Base-by-base conservation (phyloP, 1,284 basidiomycete species). In the Leccinum pachyderme region DNA sequence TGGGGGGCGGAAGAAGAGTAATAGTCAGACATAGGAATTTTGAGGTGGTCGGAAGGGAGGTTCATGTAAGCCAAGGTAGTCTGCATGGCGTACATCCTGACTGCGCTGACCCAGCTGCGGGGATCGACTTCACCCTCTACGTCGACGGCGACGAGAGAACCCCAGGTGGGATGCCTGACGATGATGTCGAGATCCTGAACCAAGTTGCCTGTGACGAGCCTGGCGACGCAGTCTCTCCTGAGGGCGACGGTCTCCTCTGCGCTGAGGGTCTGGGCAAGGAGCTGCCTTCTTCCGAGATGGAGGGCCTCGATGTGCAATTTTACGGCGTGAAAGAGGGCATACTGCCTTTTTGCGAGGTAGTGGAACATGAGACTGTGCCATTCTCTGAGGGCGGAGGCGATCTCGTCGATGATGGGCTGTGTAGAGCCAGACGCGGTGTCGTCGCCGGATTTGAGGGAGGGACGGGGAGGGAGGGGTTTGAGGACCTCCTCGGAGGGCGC, bases 351-450 rank as follows among this genome's bases (percentile, higher is more conserved):
- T 4, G 88, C 86, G 27, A 99, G 87, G 72, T 98, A 95, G 53
- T 88, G 86, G 66, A 95, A 95, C 80, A 98, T 89, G 29, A 96
- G 81, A 28, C 84, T 83, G 67, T 95, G 90, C 94, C 95, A 98
- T 81, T 98, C 96, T 35, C 95, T 85, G 43, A 98, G 76, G 0
- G 96, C 95, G 22, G 94, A 96, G 0, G 96, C 92, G 63, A 99
- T 97, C 75, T 99, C 96, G 73, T 99, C 96, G 51, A 98, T 85
- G 65, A 98, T 87, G 1, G 95, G 96, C 68, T 97, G 95, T 11
- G 74, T 77, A 27, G 81, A 78, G 6, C 94, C 94, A 0, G 88
- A 87, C 3, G 83, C 80, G 1, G 95, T 98, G 61, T 96, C 93
- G 67, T 96, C 94, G 46, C 92, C 92, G 4, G 92, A 91, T 59